phyloP scores from a whole-genome alignment of 345 rosid genomes.

The Salix viminalis region DNA sequence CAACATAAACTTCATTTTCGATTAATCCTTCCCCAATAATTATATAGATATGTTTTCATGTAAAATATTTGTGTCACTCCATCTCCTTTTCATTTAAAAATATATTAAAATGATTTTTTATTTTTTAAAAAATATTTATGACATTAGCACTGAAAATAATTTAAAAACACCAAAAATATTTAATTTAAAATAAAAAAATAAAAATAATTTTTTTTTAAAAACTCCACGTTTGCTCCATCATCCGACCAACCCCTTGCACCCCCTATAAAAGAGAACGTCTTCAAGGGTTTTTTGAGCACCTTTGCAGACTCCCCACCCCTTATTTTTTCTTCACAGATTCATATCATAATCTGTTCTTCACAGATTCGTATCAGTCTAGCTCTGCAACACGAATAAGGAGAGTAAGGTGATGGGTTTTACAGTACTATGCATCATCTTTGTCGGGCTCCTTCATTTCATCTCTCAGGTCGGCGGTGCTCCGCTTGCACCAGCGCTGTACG shows the following conservation, averaged over 20 bases:
- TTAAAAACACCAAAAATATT: too few species aligned
- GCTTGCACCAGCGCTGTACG: constrained; percentile 37
- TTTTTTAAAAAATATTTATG: too few species aligned
- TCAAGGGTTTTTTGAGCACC: not conserved
- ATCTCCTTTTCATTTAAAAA: too few species aligned
- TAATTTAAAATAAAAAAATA: too few species aligned
- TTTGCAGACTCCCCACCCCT: not conserved
- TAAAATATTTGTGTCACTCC: too few species aligned
- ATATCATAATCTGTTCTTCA: not conserved
- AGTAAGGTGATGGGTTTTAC: not conserved
- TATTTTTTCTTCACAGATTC: not conserved
- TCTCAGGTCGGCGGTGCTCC: not conserved
- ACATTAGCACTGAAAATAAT: rapidly evolving
- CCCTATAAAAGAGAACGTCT: not conserved
- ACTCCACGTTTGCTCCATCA: too few species aligned
- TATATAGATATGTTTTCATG: too few species aligned
- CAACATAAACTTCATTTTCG: too few species aligned
- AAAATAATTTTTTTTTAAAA: too few species aligned
- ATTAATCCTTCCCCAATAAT: too few species aligned
- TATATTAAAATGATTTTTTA: too few species aligned
- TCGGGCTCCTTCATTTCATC: not conserved
- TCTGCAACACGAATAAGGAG: not conserved
- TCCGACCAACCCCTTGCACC: too few species aligned
- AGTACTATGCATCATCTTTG: not conserved
- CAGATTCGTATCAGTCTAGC: not conserved